Evolutionary conservation across 495 filamentous ascomycete genomes (phyloP).

Genomic region (Thozetella sp.): DNA sequence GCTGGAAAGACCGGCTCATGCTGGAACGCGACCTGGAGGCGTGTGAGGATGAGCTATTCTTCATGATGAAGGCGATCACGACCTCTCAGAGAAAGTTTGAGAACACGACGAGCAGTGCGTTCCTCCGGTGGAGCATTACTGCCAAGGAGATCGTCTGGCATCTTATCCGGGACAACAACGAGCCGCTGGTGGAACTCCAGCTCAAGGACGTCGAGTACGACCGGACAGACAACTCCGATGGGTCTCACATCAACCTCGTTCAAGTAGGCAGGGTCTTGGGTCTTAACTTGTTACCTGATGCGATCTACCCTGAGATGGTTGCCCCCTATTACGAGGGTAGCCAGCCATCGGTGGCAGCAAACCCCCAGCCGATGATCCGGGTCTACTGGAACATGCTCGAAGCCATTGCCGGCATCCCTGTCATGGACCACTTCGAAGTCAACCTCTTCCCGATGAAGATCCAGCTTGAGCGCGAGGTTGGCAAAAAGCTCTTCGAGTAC

Average conservation of each 20-base stretch:
- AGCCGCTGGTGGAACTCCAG: conserved; percentile 93
- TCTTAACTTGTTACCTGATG: conserved; percentile 84
- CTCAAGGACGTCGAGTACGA: conserved; percentile 87
- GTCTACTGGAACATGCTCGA: conserved; percentile 98
- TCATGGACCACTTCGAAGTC: conserved; percentile 97
- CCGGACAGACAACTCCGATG: conserved; percentile 93
- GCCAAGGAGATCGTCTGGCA: conserved; percentile 97
- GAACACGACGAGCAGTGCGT: conserved; percentile 71
- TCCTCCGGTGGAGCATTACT: conserved; percentile 87
- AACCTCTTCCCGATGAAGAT: conserved; percentile 91
- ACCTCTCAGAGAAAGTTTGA: conserved; percentile 88
- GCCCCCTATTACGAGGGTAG: conserved; percentile 77
- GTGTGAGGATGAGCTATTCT: conserved; percentile 97
- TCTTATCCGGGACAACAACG: conserved; percentile 79
- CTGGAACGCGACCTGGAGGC: conserved; percentile 86
- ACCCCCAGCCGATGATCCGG: conserved; percentile 73
- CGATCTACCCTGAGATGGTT: conserved; percentile 94
- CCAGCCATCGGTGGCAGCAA: conserved; percentile 51
- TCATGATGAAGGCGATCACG: conserved; percentile 99
- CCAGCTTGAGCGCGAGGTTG: conserved; percentile 91
- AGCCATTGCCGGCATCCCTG: conserved; percentile 95
- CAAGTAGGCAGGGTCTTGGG: conserved; percentile 83
- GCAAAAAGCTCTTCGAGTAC: conserved; percentile 95
- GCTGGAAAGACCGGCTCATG: conserved; percentile 84
- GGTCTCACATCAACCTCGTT: conserved; percentile 91